Percentiles rank a stretch among this genome's conserved stretches.
Evolutionary conservation across 2,329 filamentous ascomycete genomes (phyloP).

Genomic region (Dryadomyces quercivorus): DNA sequence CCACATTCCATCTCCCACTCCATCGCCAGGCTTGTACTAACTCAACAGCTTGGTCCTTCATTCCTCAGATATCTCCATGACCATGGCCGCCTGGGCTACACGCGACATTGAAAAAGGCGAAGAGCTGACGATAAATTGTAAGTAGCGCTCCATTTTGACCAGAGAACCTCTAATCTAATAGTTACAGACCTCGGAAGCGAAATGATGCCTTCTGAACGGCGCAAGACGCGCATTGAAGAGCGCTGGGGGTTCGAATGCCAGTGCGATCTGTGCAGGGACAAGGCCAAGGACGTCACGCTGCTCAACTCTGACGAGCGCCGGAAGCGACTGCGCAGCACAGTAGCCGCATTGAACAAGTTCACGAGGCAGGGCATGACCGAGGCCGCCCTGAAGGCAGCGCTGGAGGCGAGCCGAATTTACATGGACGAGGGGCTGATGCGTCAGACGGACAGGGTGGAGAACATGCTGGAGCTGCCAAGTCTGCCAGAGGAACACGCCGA

Average conservation of each 20-base stretch:
- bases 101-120: conserved; percentile 16
- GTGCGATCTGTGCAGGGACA: conserved; percentile 14
- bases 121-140: conserved; percentile 21
- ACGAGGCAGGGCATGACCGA: not conserved
- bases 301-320: conserved; percentile 16
- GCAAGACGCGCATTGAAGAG: conserved; percentile 9
- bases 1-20: not conserved
- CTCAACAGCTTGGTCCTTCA: conserved; percentile 12
- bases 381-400: conserved; percentile 13
- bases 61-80: conserved; percentile 13
- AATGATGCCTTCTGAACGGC: conserved; percentile 12
- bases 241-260: conserved; percentile 19
- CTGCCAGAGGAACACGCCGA: not conserved
- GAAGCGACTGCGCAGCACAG: not conserved
- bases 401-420: not conserved
- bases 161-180: not conserved
- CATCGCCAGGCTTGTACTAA: not conserved
- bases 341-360: not conserved
- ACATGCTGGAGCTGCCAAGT: not conserved
- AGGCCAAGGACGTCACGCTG: not conserved
- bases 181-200: conserved; percentile 9
- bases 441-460: not conserved
- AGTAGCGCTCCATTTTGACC: not conserved
- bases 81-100: conserved; percentile 13
- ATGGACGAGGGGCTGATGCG: conserved; percentile 1